phyloP scores from a whole-genome alignment of 2,329 filamentous ascomycete species.

The Claviceps purpurea region DNA sequence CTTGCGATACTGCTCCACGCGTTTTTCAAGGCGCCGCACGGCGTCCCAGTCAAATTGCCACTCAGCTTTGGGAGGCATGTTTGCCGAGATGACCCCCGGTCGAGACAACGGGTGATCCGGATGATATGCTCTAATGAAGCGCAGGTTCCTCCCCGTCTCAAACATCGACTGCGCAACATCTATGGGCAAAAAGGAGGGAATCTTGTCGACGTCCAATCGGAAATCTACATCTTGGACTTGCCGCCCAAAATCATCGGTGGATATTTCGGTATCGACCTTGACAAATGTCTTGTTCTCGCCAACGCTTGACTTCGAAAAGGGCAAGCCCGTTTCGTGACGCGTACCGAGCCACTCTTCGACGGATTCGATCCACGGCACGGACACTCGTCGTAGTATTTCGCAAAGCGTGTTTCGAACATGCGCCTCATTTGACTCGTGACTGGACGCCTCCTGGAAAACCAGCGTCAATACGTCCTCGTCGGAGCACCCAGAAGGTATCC shows the following conservation, averaged over 20 bases:
- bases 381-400: conserved; percentile 50
- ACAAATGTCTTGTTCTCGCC: conserved; percentile 44
- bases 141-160: conserved; percentile 64
- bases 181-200: conserved; percentile 57
- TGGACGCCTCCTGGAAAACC: conserved; percentile 47
- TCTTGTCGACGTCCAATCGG: conserved; percentile 46
- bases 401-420: conserved; percentile 51
- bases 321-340: conserved; percentile 40
- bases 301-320: conserved; percentile 32
- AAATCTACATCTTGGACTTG: conserved; percentile 47
- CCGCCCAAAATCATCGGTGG: conserved; percentile 45
- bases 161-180: conserved; percentile 64
- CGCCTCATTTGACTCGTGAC: conserved; percentile 48
- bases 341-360: conserved; percentile 66
- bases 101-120: conserved; percentile 55
- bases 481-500: conserved; percentile 27
- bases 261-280: conserved; percentile 39
- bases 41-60: conserved; percentile 64
- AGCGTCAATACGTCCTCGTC: conserved; percentile 51
- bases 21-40: conserved; percentile 49
- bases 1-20: conserved; percentile 30
- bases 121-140: conserved; percentile 58
- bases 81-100: conserved; percentile 29
- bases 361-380: conserved; percentile 52
- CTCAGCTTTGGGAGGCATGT: conserved; percentile 41